Evolutionary conservation across 345 rosid species (phyloP).

Genomic region (Rhizophora apiculata): DNA sequence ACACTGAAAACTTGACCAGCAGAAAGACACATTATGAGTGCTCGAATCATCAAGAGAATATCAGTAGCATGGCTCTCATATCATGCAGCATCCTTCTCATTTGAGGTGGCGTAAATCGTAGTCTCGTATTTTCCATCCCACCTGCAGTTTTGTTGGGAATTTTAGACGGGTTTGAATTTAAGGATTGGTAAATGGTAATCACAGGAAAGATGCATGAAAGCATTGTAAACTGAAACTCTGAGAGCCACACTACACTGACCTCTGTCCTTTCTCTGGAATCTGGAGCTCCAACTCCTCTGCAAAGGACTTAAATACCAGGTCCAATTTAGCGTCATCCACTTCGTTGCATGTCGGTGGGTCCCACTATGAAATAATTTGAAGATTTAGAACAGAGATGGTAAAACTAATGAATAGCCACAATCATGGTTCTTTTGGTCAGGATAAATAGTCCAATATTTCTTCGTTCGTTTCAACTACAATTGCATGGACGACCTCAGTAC

Average conservation of each 20-base stretch:
- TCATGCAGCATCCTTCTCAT: too few species aligned
- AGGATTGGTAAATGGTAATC: background rate
- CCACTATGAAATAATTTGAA: conserved; percentile 48
- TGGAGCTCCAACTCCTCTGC: conserved; percentile 60
- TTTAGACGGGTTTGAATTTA: background rate
- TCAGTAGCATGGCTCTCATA: too few species aligned
- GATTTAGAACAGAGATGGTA: background rate
- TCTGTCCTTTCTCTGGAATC: conserved; percentile 61
- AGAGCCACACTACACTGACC: conserved; percentile 35
- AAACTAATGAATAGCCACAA: background rate
- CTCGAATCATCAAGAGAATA: too few species aligned
- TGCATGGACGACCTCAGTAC: background rate
- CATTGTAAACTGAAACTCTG: background rate
- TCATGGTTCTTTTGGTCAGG: too few species aligned
- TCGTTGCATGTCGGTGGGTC: conserved; percentile 54
- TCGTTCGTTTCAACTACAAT: background rate
- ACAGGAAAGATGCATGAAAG: background rate
- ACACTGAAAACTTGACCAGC: too few species aligned
- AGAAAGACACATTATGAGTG: too few species aligned
- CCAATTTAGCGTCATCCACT: conserved; percentile 56
- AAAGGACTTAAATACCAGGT: conserved; percentile 58
- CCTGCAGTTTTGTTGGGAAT: conserved; percentile 37
- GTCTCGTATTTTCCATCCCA: conserved; percentile 80
- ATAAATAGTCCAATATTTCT: background rate
- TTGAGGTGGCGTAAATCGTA: conserved; percentile 42